Evolutionary conservation across 805 yeast genomes (phyloP).

Genomic region (Candida andamanensis): DNA sequence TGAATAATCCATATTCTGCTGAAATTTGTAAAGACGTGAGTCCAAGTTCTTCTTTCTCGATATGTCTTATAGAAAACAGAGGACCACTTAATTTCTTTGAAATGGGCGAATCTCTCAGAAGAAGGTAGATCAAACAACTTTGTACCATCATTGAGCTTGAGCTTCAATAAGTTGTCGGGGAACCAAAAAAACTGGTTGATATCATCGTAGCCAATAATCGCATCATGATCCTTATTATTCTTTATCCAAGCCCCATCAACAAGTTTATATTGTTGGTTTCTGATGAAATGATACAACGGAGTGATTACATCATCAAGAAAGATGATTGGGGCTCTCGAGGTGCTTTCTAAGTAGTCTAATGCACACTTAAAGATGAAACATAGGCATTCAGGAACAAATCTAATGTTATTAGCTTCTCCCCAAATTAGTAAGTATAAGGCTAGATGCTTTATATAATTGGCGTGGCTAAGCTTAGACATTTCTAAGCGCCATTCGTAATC

Average conservation of each 20-base stretch:
- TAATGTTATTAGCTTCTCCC: slow-evolving; percentile 72
- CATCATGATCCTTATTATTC: slow-evolving; percentile 64
- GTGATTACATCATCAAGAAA: slow-evolving; percentile 39
- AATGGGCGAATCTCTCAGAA: slow-evolving; percentile 23
- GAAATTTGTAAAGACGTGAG: slow-evolving; percentile 45
- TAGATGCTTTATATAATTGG: slow-evolving; percentile 59
- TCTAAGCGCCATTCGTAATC: slow-evolving; percentile 58
- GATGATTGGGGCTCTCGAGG: not conserved
- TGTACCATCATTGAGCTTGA: slow-evolving; percentile 29
- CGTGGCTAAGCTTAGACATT: slow-evolving; percentile 51
- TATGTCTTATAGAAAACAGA: slow-evolving; percentile 42
- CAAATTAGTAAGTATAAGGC: slow-evolving; percentile 61
- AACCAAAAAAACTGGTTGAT: slow-evolving; percentile 51
- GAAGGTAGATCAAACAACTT: slow-evolving; percentile 22
- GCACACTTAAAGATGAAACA: slow-evolving; percentile 30
- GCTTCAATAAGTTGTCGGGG: slow-evolving; percentile 26
- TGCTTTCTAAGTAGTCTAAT: slow-evolving; percentile 16
- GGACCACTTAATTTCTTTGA: slow-evolving; percentile 37
- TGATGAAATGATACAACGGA: slow-evolving; percentile 53
- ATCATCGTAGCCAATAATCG: slow-evolving; percentile 55
- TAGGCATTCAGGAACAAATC: slow-evolving; percentile 43
- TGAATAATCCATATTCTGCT: slow-evolving; percentile 53
- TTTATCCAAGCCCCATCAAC: slow-evolving; percentile 49
- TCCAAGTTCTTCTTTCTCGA: slow-evolving; percentile 45
- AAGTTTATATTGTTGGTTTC: slow-evolving; percentile 62